Base-by-base conservation (phyloP, 208 protist genomes). In the Leptomonas pyrrhocoris region DNA sequence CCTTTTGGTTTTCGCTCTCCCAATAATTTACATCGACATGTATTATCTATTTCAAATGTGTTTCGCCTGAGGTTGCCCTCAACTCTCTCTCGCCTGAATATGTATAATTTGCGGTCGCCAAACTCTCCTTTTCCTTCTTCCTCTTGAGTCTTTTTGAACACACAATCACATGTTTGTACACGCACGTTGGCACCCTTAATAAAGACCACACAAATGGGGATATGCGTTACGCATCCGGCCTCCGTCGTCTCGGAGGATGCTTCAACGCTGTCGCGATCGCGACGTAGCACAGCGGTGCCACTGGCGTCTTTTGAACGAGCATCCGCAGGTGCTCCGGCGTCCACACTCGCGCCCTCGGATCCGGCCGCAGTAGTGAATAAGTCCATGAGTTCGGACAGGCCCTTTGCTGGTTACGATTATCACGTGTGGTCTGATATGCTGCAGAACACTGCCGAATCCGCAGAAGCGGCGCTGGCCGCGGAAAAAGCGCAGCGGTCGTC, bases 401-500 rank as follows among this genome's bases (percentile, higher is more conserved):
- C 71, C 12, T 77, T 77, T 36, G 25, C 62, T 42, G 63, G 45
- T 15, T 77, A 71, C 49, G 40, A 77, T 49, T 55, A n/a, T 31
- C 48, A 66, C 11, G 63, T 53, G 28, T 77, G 71, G 71, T 55
- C 46, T 5, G 38, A 65, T 15, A 19, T 71, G 54, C 62, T 70
- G 57, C 46, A 59, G 48, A 31, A 62, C 21, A 43, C 31, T 25
- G 19, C 2, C 8, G 31, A 70, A 12, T 7, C 54, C 8, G n/a
- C 15, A 23, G 57, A 66, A 2, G 42, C 46, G 16, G 27, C 8
- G 25, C 43, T 1, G 27, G 15, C 16, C 16, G 15, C 46, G 34
- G 21, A 48, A 36, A 55, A 50, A 16, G 45, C 40, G 43, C 77
- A 77, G 69, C 51, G 77, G 46, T 83, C 81, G 0, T 64, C 67